Percentiles rank a stretch among this genome's conserved stretches.
Evolutionary conservation across 495 filamentous ascomycete species (phyloP).

Genomic region (Chaetomidium leptoderma): DNA sequence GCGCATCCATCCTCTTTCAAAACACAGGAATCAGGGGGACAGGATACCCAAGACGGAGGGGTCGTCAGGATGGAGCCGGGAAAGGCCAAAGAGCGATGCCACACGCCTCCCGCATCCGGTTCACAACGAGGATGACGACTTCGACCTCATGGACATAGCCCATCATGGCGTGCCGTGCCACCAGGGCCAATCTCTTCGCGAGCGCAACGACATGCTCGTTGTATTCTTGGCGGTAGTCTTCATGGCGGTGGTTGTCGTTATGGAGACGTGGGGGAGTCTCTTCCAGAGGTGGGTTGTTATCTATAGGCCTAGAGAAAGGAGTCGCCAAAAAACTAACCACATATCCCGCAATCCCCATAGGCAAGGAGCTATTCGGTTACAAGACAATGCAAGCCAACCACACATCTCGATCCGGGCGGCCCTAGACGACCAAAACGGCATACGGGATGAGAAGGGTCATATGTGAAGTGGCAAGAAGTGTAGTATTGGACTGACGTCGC

Average conservation of each 20-base stretch:
- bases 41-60: neutral
- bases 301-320: neutral
- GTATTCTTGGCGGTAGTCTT: slow-evolving; percentile 34
- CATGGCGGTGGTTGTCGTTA: slow-evolving; percentile 31
- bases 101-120: neutral
- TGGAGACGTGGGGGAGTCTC: slow-evolving; percentile 37
- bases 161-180: slow-evolving; percentile 14
- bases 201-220: slow-evolving; percentile 41
- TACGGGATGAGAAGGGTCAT: slow-evolving; percentile 1
- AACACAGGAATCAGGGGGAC: no score
- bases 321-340: neutral
- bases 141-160: slow-evolving; percentile 19
- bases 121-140: slow-evolving; percentile 12
- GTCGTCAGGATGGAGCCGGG: neutral
- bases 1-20: neutral
- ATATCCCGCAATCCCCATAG: neutral
- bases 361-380: slow-evolving; percentile 26
- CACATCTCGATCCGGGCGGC: slow-evolving; percentile 9
- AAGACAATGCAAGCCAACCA: slow-evolving; percentile 4
- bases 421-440: neutral
- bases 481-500: neutral
- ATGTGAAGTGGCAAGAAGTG: neutral
- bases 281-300: slow-evolving; percentile 29
- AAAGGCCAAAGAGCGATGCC: neutral
- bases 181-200: slow-evolving; percentile 16